A percentile compares a stretch with the other conserved stretches of the same genome.
phyloP scores from a whole-genome alignment of 73 alveolate genomes.

The Breviolum minutum region DNA sequence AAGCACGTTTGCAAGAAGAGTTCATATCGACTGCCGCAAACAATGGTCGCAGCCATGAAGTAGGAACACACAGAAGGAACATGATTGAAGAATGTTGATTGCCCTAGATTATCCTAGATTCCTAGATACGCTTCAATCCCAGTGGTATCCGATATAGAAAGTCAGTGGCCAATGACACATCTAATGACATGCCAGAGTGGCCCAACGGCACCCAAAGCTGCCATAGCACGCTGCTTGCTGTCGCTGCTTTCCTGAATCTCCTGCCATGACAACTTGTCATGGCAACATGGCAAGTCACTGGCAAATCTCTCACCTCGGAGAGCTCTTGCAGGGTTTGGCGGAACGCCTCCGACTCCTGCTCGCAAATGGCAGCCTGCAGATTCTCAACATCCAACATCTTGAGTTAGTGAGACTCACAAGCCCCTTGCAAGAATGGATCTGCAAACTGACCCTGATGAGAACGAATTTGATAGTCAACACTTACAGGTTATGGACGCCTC shows the following conservation, averaged over 20 bases:
- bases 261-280: not conserved
- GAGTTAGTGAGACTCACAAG: not conserved
- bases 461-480: not conserved
- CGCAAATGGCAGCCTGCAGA: slow-evolving; percentile 60
- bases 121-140: not conserved
- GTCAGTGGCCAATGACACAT: not conserved
- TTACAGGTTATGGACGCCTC: not conserved
- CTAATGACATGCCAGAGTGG: slow-evolving; percentile 11
- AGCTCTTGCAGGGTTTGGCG: slow-evolving; percentile 50
- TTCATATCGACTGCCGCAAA: too few species aligned
- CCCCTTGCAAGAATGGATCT: not conserved
- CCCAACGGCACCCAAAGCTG: slow-evolving; percentile 84
- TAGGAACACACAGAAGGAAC: too few species aligned
- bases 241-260: slow-evolving; percentile 47
- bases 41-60: too few species aligned
- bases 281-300: not conserved
- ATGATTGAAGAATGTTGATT: not conserved
- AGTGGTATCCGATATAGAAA: not conserved
- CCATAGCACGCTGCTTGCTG: slow-evolving; percentile 63
- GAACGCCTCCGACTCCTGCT: slow-evolving; percentile 75
- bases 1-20: too few species aligned
- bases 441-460: not conserved
- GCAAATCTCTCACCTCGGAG: not conserved
- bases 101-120: too few species aligned
- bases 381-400: not conserved